Evolutionary conservation across 352 stramenopile genomes (phyloP).

Genomic region (Phytopythium boreale): DNA sequence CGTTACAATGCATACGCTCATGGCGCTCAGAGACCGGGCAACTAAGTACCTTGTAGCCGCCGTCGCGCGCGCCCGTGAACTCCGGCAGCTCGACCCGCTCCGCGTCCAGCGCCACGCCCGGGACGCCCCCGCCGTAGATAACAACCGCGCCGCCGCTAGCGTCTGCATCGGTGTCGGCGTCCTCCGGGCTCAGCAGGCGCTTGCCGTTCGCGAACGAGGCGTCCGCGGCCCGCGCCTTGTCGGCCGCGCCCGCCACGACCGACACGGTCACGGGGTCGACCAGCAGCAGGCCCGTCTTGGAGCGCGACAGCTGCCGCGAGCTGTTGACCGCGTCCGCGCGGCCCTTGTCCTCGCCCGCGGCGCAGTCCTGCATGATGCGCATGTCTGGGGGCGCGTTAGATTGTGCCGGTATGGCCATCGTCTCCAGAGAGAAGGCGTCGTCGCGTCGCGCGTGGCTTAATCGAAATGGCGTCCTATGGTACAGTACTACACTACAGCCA

Average conservation of each 20-base stretch:
- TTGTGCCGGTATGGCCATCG: no score
- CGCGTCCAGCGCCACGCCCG: conserved; percentile 58
- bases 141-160: conserved; percentile 7
- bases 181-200: conserved; percentile 3
- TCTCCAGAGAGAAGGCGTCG: conserved; percentile 13
- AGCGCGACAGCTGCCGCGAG: conserved; percentile 25
- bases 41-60: conserved; percentile 35
- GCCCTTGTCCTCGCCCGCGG: conserved; percentile 12
- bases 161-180: not conserved
- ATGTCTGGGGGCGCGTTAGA: conserved; percentile 12
- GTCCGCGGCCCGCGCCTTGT: conserved; percentile 9
- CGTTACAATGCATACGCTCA: no score
- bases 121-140: conserved; percentile 62
- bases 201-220: conserved; percentile 1
- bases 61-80: conserved; percentile 55
- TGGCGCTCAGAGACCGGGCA: no score
- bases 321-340: conserved; percentile 1
- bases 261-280: conserved; percentile 22
- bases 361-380: conserved; percentile 19
- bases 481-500: no score
- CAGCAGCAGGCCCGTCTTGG: conserved; percentile 38
- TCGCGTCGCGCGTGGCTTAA: not conserved
- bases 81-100: conserved; percentile 50
- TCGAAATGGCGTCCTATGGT: no score
- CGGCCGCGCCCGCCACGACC: not conserved